Evolutionary conservation across 2,329 filamentous ascomycete genomes (phyloP).

Genomic region (Fusarium hostae): DNA sequence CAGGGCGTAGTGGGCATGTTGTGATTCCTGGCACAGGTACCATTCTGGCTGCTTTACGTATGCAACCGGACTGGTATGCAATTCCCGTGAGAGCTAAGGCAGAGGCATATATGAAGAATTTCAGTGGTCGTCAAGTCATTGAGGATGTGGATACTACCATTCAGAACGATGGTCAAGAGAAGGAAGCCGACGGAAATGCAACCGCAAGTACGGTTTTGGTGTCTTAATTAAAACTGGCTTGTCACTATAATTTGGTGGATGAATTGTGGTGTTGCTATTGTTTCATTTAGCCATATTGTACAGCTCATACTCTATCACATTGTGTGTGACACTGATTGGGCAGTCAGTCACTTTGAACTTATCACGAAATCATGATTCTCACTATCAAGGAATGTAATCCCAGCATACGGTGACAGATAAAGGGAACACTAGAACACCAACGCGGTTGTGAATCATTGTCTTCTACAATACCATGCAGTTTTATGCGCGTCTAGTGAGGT

Average conservation of each 20-base stretch:
- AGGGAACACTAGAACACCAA: not conserved
- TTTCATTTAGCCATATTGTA: not conserved
- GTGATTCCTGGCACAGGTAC: slow-evolving; percentile 57
- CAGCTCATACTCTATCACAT: not conserved
- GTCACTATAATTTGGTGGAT: not conserved
- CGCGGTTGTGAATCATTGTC: not conserved
- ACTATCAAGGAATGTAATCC: slow-evolving; percentile 5
- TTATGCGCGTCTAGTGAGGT: slow-evolving; percentile 5
- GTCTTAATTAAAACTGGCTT: slow-evolving; percentile 30
- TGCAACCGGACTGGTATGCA: slow-evolving; percentile 72
- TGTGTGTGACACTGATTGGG: not conserved
- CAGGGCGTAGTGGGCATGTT: slow-evolving; percentile 59
- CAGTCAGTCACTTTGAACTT: not conserved
- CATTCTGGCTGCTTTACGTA: slow-evolving; percentile 57
- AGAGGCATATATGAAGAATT: slow-evolving; percentile 56
- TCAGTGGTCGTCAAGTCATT: slow-evolving; percentile 60
- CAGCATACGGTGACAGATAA: not conserved
- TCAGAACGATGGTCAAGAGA: slow-evolving; percentile 30
- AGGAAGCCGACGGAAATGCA: slow-evolving; percentile 38
- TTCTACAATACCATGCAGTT: not conserved
- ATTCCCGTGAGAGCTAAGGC: slow-evolving; percentile 59
- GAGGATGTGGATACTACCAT: slow-evolving; percentile 56
- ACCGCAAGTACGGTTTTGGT: slow-evolving; percentile 55
- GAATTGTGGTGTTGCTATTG: not conserved
- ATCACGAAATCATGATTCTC: slow-evolving; percentile 3